Base-by-base conservation (phyloP, 768 basidiomycete species). In the Suillus lakei region DNA sequence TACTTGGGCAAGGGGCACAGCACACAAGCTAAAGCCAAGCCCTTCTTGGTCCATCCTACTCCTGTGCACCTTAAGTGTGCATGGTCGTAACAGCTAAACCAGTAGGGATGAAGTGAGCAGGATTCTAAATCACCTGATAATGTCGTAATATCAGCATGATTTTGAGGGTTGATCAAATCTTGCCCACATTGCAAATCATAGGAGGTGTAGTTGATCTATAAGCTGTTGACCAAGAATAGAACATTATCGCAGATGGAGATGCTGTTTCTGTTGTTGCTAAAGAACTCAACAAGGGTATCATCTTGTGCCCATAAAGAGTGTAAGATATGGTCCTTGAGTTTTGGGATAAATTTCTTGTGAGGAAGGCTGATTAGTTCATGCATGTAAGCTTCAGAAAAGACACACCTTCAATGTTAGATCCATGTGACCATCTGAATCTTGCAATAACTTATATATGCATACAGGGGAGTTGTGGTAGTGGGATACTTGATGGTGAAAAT, bases 201-300 rank as follows among this genome's bases (percentile, higher is more conserved):
- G 0, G 73, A 77, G 1, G 77, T 80, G 54, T 79, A 79, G 43
- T 78, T 76, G 30, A 80, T 38, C 4, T 64, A 56, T 38, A 78
- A 36, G 1, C 59, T 60, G 38, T 70, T 69, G 48, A 71, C 65
- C 2, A 55, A 54, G 66, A 76, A 75, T 2, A 78, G 58, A 4
- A 34, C 10, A 60, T 72, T 61, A 26, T 69, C 28, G 0, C 65
- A 43, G 8, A 77, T 60, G 12, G 48, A 12, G 3, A 77, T 60
- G 5, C 28, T 18, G n/a, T 68, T 63, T 28, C 32, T 36, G 38
- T 73, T 66, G 0, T 53, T 38, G 9, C 65, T 51, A 1, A 51
- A 55, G 62, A 72, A 72, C 12, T 55, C 55, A 5, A 66, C 65
- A 2, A 68, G 60, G 1, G 55, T 48, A n/a, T 62, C 48, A 1